Conservation (phyloP, 768 basidiomycete genomes). For the Suillus variegatus region DNA sequence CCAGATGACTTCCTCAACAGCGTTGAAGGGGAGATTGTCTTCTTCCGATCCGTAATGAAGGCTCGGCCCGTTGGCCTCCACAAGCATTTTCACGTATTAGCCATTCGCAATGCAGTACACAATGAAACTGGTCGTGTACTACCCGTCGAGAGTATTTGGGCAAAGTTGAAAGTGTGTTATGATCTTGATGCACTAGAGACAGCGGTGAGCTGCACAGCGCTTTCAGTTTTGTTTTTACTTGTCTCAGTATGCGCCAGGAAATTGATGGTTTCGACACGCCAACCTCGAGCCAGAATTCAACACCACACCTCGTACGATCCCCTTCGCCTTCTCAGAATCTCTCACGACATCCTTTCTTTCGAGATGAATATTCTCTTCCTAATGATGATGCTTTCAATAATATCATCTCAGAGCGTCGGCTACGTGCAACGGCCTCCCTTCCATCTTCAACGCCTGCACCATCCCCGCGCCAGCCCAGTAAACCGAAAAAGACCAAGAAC, state of each 20-base stretch:
- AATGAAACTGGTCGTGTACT: conserved; percentile 69
- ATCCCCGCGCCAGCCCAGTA: conserved; percentile 42
- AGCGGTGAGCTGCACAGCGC: conserved; percentile 48
- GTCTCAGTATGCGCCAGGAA: conserved; percentile 35
- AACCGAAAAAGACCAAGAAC: conserved; percentile 42
- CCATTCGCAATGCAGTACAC: conserved; percentile 69
- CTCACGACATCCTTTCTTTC: conserved; percentile 69
- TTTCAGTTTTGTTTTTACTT: conserved; percentile 4
- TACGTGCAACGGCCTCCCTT: conserved; percentile 61
- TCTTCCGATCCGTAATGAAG: conserved; percentile 81
- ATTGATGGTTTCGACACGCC: conserved; percentile 48
- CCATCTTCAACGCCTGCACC: conserved; percentile 58
- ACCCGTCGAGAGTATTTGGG: conserved; percentile 67
- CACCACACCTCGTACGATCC: conserved; percentile 56
- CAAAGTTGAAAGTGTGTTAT: conserved; percentile 70
- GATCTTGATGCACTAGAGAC: conserved; percentile 75
- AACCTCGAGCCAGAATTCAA: conserved; percentile 38
- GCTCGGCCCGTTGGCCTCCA: conserved; percentile 83
- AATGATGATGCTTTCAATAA: conserved; percentile 60
- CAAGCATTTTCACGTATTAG: conserved; percentile 78
- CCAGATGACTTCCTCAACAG: conserved; percentile 57
- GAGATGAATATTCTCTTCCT: conserved; percentile 64
- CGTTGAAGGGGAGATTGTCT: conserved; percentile 81
- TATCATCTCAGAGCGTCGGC: conserved; percentile 61
- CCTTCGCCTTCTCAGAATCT: conserved; percentile 74